These are phyloP conservation scores for Cladophialophora chaetospira DNA, from an alignment of 2,329 filamentous ascomycete species.

Conservation along the genomic window DNA sequence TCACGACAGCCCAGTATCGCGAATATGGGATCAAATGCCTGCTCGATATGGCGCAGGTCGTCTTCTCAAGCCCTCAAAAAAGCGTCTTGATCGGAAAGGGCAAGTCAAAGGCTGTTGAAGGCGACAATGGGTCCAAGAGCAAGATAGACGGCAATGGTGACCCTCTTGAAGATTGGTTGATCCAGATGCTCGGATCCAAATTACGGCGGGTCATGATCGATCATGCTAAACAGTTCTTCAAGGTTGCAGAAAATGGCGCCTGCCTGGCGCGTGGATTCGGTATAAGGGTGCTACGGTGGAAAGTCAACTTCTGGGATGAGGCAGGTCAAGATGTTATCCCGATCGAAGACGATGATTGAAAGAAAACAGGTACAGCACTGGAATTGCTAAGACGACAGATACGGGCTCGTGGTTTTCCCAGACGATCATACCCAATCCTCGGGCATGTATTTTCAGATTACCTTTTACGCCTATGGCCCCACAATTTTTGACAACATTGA, in stretches of 20 bases:
- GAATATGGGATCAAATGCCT: conserved; percentile 19
- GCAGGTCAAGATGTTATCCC: conserved; percentile 9
- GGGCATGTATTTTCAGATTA: neutral
- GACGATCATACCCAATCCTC: no score
- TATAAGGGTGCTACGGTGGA: conserved; percentile 4
- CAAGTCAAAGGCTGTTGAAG: neutral
- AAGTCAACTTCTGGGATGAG: conserved; percentile 15
- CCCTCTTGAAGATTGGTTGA: conserved; percentile 20
- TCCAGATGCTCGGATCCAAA: conserved; percentile 7
- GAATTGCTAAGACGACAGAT: neutral
- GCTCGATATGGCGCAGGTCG: conserved; percentile 16
- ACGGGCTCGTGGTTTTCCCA: neutral
- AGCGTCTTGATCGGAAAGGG: neutral
- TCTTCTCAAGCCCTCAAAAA: conserved; percentile 19
- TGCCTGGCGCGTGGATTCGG: conserved; percentile 17
- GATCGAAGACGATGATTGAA: conserved; percentile 24
- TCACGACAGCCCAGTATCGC: conserved; percentile 18
- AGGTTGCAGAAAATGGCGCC: conserved; percentile 16
- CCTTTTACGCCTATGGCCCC: no score
- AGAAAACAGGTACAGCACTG: neutral
- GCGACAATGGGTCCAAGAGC: neutral
- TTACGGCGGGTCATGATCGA: conserved; percentile 13
- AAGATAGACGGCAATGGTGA: conserved; percentile 2
- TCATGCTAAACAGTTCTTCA: conserved; percentile 19
- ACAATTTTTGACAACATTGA: no score